A percentile compares a stretch with the other conserved stretches of the same genome.
These are phyloP conservation scores for Afroboletus lepidellus DNA, from an alignment of 1,284 basidiomycete genomes.

Conservation along the genomic window DNA sequence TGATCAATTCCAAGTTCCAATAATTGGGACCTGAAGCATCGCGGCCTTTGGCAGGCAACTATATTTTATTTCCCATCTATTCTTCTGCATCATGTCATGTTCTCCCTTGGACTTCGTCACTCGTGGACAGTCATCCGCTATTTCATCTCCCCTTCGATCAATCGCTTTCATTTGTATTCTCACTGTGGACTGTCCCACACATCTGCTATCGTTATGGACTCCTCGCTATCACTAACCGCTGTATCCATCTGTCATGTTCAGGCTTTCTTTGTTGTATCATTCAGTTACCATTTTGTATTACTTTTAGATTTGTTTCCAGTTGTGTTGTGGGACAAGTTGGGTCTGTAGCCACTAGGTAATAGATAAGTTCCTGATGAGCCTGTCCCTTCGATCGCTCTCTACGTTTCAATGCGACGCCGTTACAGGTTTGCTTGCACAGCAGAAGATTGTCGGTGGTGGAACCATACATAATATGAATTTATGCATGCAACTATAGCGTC, in stretches of 20 bases:
- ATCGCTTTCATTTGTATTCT: slow-evolving; percentile 12
- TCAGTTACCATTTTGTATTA: not conserved
- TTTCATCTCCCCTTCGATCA: not conserved
- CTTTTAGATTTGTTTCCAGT: not conserved
- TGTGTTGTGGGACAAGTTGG: not conserved
- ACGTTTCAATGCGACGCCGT: not conserved
- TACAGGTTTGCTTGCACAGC: no score
- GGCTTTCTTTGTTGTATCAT: slow-evolving; percentile 1
- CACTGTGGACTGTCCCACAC: slow-evolving; percentile 8
- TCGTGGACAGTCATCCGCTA: slow-evolving; percentile 15
- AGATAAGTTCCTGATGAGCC: no score
- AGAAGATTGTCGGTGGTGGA: no score
- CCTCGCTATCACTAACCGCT: slow-evolving; percentile 7
- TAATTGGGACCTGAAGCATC: slow-evolving; percentile 16
- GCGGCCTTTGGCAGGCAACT: slow-evolving; percentile 4
- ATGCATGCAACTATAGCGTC: not conserved
- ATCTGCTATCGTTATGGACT: slow-evolving; percentile 16
- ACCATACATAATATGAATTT: no score
- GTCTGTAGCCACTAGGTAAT: slow-evolving; percentile 13
- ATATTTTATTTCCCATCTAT: slow-evolving; percentile 25
- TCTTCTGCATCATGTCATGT: not conserved
- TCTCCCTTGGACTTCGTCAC: slow-evolving; percentile 11
- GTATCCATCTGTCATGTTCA: slow-evolving; percentile 16
- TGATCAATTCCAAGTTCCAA: slow-evolving; percentile 15
- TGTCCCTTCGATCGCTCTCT: not conserved